These are phyloP conservation scores for Benincasa hispida DNA, from an alignment of 306 rosid genomes.

Conservation along the genomic window DNA sequence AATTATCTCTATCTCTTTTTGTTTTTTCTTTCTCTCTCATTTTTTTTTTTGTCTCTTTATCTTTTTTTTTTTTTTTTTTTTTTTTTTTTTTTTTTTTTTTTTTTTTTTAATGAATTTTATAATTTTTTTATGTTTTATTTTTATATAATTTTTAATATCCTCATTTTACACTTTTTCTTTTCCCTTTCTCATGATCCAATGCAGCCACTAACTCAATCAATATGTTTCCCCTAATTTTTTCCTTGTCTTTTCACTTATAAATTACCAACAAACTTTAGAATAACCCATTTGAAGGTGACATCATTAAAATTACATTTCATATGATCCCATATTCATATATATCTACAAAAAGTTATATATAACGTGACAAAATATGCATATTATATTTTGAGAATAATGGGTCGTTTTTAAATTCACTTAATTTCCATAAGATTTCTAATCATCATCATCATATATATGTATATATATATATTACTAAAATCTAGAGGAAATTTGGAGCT, in stretches of 20 bases:
- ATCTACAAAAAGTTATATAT: neutral
- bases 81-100: neutral
- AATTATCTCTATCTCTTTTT: neutral
- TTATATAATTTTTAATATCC: too few species aligned
- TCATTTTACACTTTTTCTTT: neutral
- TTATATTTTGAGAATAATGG: neutral
- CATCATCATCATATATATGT: neutral
- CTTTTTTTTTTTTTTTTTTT: neutral
- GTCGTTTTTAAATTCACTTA: neutral
- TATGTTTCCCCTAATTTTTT: neutral
- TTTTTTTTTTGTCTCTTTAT: neutral
- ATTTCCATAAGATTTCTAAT: neutral
- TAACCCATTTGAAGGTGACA: neutral
- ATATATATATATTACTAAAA: neutral
- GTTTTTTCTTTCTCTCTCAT: neutral
- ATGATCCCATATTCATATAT: neutral
- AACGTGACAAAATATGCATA: neutral
- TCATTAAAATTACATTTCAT: neutral
- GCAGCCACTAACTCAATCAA: slow-evolving; percentile 2
- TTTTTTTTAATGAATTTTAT: neutral
- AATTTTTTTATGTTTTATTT: neutral
- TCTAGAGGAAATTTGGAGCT: slow-evolving; percentile 1
- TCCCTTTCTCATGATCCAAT: neutral
- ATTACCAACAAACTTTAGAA: neutral
- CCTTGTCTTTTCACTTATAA: neutral